phyloP scores from a whole-genome alignment of 1,139 yeast genomes.

The Geotrichum bryndzae region DNA sequence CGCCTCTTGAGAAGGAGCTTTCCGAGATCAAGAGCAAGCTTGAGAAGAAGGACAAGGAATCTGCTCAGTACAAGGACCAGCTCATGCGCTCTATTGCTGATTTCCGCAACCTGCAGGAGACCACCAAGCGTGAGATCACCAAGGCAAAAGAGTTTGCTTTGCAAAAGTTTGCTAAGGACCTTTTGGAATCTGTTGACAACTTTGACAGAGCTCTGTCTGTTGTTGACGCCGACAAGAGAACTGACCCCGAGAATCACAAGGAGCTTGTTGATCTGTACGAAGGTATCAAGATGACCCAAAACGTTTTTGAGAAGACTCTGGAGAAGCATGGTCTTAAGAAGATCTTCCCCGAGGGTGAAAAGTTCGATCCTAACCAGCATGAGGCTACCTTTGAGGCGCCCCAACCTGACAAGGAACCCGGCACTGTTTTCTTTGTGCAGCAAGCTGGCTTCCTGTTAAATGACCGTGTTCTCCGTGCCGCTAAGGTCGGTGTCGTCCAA shows the following conservation, averaged over 20 bases:
- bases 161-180: slow-evolving; percentile 87
- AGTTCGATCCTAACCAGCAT: slow-evolving; percentile 83
- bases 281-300: slow-evolving; percentile 89
- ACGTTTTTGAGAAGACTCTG: slow-evolving; percentile 79
- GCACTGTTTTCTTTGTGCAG: slow-evolving; percentile 89
- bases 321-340: slow-evolving; percentile 72
- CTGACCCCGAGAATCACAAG: slow-evolving; percentile 33
- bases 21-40: slow-evolving; percentile 47
- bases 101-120: slow-evolving; percentile 87
- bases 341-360: slow-evolving; percentile 78
- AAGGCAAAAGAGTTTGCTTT: slow-evolving; percentile 88
- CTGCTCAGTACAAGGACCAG: slow-evolving; percentile 75
- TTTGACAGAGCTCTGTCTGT: slow-evolving; percentile 81
- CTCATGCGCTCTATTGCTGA: slow-evolving; percentile 84
- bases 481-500: slow-evolving; percentile 93
- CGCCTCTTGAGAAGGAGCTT: slow-evolving; percentile 21
- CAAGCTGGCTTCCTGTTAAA: slow-evolving; percentile 85
- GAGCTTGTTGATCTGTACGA: slow-evolving; percentile 76
- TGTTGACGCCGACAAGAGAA: slow-evolving; percentile 51
- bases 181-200: slow-evolving; percentile 85
- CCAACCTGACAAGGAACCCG: slow-evolving; percentile 85
- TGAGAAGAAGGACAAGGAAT: slow-evolving; percentile 67
- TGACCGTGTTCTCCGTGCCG: slow-evolving; percentile 87
- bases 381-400: slow-evolving; percentile 91
- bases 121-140: slow-evolving; percentile 79